These are phyloP conservation scores for Alternaria angustiovoidea DNA, from an alignment of 2,329 filamentous ascomycete species.

Conservation along the genomic window DNA sequence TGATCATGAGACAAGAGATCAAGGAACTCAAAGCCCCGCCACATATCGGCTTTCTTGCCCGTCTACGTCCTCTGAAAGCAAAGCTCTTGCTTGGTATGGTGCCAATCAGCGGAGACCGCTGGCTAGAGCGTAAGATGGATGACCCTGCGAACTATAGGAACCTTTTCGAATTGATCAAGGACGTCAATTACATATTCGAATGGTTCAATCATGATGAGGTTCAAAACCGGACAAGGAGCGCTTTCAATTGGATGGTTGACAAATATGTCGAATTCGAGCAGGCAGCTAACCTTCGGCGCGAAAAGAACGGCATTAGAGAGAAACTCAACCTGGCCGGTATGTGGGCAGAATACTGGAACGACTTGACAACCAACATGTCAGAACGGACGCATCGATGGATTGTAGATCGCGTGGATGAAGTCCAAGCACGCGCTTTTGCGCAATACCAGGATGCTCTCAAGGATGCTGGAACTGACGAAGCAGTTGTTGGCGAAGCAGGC, in stretches of 20 bases:
- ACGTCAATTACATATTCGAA: constrained; percentile 23
- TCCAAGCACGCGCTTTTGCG: constrained; percentile 9
- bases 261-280: constrained; percentile 21
- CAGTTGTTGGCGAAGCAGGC: constrained; percentile 12
- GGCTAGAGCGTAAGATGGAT: constrained; percentile 27
- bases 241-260: constrained; percentile 22
- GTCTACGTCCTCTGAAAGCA: constrained; percentile 19
- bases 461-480: background rate
- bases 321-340: constrained; percentile 25
- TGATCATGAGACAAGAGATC: background rate
- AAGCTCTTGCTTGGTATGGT: constrained; percentile 28
- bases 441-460: background rate
- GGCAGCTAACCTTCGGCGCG: constrained; percentile 24
- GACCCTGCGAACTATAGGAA: constrained; percentile 26
- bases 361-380: constrained; percentile 16
- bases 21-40: background rate
- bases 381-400: constrained; percentile 27
- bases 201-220: constrained; percentile 16
- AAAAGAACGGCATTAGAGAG: constrained; percentile 13
- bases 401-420: constrained; percentile 26
- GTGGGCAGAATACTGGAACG: constrained; percentile 30
- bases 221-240: constrained; percentile 3
- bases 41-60: constrained; percentile 10
- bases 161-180: constrained; percentile 24
- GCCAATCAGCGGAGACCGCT: constrained; percentile 26